Evolutionary conservation across 202 grass and related monocot species (phyloP).

Genomic region (Schoenoplectus tabernaemontani): DNA sequence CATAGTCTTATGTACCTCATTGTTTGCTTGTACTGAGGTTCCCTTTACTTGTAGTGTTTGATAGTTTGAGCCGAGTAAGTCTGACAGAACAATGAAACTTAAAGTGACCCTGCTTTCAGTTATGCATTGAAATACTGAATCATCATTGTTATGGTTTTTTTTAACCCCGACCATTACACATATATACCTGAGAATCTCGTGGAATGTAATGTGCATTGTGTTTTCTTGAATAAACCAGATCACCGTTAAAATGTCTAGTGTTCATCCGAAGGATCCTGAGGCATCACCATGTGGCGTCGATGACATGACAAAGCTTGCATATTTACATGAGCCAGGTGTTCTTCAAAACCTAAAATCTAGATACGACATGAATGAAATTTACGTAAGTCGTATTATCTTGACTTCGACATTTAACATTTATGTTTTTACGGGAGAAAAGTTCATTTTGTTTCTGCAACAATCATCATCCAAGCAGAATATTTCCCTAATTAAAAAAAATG

Average conservation of each 20-base stretch:
- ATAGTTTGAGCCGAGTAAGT: neutral
- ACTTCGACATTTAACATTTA: neutral
- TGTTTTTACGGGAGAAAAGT: neutral
- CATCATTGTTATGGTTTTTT: neutral
- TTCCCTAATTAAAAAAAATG: neutral
- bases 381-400: slow-evolving; percentile 44
- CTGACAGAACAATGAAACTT: neutral
- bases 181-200: neutral
- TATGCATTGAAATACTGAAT: neutral
- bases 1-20: neutral
- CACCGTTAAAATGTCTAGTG: slow-evolving; percentile 38
- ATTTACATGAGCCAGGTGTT: slow-evolving; percentile 95
- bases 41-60: neutral
- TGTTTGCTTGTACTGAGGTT: neutral
- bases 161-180: neutral
- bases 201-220: neutral
- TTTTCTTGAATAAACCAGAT: slow-evolving; percentile 36
- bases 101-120: neutral
- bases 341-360: slow-evolving; percentile 90
- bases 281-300: slow-evolving; percentile 90
- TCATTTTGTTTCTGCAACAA: neutral
- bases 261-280: slow-evolving; percentile 83
- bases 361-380: slow-evolving; percentile 98
- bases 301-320: slow-evolving; percentile 99
- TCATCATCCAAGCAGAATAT: neutral